Percentiles rank a stretch among this genome's conserved stretches.
Evolutionary conservation across 2,329 filamentous ascomycete genomes (phyloP).

Genomic region (Chlorencoelia australis): DNA sequence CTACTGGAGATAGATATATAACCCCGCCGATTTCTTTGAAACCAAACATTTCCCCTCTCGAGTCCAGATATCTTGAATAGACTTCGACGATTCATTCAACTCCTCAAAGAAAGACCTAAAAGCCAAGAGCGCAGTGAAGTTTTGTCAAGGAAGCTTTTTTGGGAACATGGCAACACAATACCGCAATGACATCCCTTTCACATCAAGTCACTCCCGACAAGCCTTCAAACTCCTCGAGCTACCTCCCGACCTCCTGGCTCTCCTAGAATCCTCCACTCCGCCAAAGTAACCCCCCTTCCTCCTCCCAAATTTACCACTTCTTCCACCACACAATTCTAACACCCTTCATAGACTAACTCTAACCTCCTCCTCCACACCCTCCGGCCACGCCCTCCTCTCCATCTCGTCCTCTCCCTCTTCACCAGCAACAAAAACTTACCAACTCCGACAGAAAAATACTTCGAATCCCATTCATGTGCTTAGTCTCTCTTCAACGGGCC

Average conservation of each 20-base stretch:
- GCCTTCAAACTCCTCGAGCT: slow-evolving; percentile 54
- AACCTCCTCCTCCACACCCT: slow-evolving; percentile 28
- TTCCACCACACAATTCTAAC: slow-evolving; percentile 2
- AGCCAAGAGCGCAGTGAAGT: no score
- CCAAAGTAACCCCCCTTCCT: slow-evolving; percentile 34
- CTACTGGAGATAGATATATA: no score
- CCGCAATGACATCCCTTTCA: slow-evolving; percentile 38
- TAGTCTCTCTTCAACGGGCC: slow-evolving; percentile 24
- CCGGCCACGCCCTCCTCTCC: slow-evolving; percentile 11
- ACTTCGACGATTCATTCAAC: no score
- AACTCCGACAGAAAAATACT: slow-evolving; percentile 55
- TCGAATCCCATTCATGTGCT: slow-evolving; percentile 56
- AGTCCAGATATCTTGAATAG: no score
- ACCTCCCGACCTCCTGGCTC: slow-evolving; percentile 44
- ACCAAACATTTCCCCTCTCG: no score
- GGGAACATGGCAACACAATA: slow-evolving; percentile 26
- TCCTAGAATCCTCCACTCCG: slow-evolving; percentile 43
- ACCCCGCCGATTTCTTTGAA: no score
- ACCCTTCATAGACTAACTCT: slow-evolving; percentile 15
- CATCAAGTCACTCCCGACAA: slow-evolving; percentile 37
- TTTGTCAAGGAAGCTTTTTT: no score
- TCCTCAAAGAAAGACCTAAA: no score
- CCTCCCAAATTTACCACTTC: not conserved
- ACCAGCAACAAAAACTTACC: slow-evolving; percentile 43
- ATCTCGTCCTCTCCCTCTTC: slow-evolving; percentile 39